Evolutionary conservation across 495 filamentous ascomycete genomes (phyloP).

Genomic region (Elasticomyces elasticus): DNA sequence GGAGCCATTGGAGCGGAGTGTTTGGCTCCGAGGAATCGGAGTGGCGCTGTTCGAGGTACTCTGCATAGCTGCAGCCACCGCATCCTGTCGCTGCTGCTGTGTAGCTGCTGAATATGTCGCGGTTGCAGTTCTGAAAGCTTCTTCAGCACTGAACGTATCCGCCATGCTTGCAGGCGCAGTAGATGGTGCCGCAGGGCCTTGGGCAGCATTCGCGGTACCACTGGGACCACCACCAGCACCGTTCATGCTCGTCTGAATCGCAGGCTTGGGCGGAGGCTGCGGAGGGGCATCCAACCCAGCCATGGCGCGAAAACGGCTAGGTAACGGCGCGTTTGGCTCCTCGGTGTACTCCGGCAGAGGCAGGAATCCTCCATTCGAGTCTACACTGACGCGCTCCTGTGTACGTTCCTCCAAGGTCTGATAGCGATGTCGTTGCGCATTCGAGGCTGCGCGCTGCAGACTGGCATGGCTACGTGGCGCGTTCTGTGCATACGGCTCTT

Average conservation of each 20-base stretch:
- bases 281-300: constrained; percentile 17
- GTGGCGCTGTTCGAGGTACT: neutral
- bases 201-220: neutral
- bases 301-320: constrained; percentile 22
- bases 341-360: constrained; percentile 23
- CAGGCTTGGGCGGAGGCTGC: constrained; percentile 5
- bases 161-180: constrained; percentile 12
- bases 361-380: constrained; percentile 17
- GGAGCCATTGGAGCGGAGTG: neutral
- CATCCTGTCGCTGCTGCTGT: neutral
- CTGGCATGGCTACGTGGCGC: constrained; percentile 19
- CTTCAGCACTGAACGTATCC: constrained; percentile 17
- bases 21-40: neutral
- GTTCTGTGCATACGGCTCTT: constrained; percentile 24
- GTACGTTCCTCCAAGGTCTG: constrained; percentile 19
- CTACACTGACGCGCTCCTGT: constrained; percentile 17
- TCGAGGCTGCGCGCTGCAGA: constrained; percentile 20
- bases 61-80: constrained; percentile 2
- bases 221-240: neutral
- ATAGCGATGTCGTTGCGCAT: constrained; percentile 19
- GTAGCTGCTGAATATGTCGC: neutral
- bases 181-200: neutral
- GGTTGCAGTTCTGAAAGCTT: constrained; percentile 10
- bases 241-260: constrained; percentile 5
- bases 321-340: constrained; percentile 24